Evolutionary conservation across 768 basidiomycete genomes (phyloP).

Genomic region (Boletus vermiculosoides): DNA sequence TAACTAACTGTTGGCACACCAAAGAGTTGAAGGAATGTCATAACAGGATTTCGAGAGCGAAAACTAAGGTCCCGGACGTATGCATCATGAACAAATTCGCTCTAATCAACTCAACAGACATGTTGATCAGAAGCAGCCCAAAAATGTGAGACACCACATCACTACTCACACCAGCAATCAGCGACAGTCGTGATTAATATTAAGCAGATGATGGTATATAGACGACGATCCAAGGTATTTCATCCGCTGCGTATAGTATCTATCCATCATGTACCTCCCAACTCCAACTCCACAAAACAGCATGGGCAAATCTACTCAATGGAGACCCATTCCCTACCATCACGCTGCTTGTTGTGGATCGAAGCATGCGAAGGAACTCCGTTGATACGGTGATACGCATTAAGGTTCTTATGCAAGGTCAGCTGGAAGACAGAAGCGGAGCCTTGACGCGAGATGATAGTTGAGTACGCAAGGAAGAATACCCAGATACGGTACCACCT

Average conservation of each 20-base stretch:
- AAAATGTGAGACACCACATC: neutral
- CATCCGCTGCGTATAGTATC: conserved; percentile 11
- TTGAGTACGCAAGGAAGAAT: conserved; percentile 93
- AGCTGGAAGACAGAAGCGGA: conserved; percentile 93
- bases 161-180: neutral
- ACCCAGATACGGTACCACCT: conserved; percentile 94
- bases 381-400: conserved; percentile 88
- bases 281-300: neutral
- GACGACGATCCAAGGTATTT: conserved; percentile 5
- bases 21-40: neutral
- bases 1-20: neutral
- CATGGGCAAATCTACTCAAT: conserved; percentile 19
- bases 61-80: too few species aligned
- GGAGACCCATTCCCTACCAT: conserved; percentile 26
- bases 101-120: too few species aligned
- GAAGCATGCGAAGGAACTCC: conserved; percentile 82
- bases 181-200: conserved; percentile 18
- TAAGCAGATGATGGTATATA: conserved; percentile 28
- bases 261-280: neutral
- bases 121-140: too few species aligned
- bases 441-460: conserved; percentile 87
- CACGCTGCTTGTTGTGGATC: conserved; percentile 56
- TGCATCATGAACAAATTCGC: too few species aligned
- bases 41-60: too few species aligned
- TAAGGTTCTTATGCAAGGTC: conserved; percentile 97